Base-by-base conservation (phyloP, 495 filamentous ascomycete genomes). In the Arthonia radiata region DNA sequence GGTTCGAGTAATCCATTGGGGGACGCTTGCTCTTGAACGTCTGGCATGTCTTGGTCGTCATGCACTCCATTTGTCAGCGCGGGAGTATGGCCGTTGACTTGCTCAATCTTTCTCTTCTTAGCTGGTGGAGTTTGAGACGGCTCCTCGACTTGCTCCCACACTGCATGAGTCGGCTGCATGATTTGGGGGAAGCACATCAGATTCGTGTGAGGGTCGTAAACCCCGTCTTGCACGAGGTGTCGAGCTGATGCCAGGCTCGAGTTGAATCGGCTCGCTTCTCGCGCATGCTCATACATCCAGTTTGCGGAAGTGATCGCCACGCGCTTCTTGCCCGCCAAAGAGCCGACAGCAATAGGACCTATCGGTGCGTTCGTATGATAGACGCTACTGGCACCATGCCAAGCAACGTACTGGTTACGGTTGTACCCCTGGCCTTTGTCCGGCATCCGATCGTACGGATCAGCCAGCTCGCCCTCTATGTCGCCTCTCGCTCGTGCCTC, bases 161-260 rank as follows among this genome's bases (percentile, higher is more conserved):
- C 66, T 5, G 64, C 78, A 42, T 78, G 75, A 2, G 82, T 83
- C 0, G 86, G 79, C 49, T 97, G 89, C 59, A 76, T 92, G 37
- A 61, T 77, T 31, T 61, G 61, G 0, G 86, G 89, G 37, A 73
- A 86, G 36, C 78, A 72, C 58, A 93, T 75, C 22, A 54, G 37
- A 42, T 97, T 97, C 23, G 86, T 92, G 49, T 93, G 80, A 13
- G 82, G 63, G 36, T 97, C 81, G 44, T 97, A 97, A 14, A 80
- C 54, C 14, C 86, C 86, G 18, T 64, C 56, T 8, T 69, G 47
- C 31, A 67, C 80, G n/a, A 47, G 39, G 11, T 65, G 66, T 15
- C 86, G 71, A 17, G 63, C 44, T 9, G 54, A 50, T 0, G 61
- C 49, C 15, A 93, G 57, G 2, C 58, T 43, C 12, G 67, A 50